These are phyloP conservation scores for Metrosideros polymorpha DNA, from an alignment of 441 rosid species.

Conservation along the genomic window DNA sequence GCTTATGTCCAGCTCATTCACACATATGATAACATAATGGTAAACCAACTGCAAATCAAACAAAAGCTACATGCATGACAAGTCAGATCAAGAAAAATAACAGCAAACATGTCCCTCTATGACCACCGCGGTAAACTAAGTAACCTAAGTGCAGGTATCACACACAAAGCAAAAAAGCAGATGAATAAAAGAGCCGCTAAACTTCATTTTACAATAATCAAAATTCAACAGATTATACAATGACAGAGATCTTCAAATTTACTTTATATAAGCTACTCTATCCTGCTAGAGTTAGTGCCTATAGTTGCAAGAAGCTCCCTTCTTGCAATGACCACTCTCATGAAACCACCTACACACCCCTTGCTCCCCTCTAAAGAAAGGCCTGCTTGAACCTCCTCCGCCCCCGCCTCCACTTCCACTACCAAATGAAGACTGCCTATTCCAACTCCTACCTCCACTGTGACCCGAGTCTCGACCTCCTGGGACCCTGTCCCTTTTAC, in stretches of 20 bases:
- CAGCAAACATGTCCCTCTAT: neutral
- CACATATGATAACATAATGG: neutral
- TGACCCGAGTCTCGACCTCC: constrained; percentile 52
- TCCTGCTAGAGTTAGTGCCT: constrained; percentile 32
- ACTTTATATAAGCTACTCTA: constrained; percentile 31
- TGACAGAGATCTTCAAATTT: neutral
- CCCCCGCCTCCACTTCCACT: constrained; percentile 22
- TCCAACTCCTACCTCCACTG: constrained; percentile 49
- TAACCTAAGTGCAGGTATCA: neutral
- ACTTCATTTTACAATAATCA: constrained; percentile 11
- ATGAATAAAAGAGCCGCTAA: neutral
- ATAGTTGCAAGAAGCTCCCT: constrained; percentile 78
- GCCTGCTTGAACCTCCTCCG: constrained; percentile 7
- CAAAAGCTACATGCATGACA: neutral
- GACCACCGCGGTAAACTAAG: neutral
- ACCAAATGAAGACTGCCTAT: constrained; percentile 49
- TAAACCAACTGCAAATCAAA: neutral
- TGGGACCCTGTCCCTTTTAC: constrained; percentile 28
- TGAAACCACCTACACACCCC: constrained; percentile 59
- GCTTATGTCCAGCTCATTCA: neutral
- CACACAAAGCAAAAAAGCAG: neutral
- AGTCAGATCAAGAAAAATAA: neutral
- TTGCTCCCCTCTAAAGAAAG: constrained; percentile 41
- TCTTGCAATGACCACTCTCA: constrained; percentile 74
- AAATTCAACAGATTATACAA: neutral